A percentile compares a stretch with the other conserved stretches of the same genome.
phyloP scores from a whole-genome alignment of 495 filamentous ascomycete genomes.

The Daldinia caldariorum region DNA sequence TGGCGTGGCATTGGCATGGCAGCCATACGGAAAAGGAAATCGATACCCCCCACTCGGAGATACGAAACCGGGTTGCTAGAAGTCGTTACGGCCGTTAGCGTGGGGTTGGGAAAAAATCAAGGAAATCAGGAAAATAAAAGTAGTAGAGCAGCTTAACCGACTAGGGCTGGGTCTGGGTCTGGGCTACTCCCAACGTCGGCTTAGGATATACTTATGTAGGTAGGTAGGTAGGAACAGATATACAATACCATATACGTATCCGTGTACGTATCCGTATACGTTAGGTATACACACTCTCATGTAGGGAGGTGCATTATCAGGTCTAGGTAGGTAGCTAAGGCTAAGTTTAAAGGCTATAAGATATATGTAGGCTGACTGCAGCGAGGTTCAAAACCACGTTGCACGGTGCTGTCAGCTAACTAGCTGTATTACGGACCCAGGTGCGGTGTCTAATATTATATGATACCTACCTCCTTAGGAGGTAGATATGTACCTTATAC shows the following conservation, averaged over 20 bases:
- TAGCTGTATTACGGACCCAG: conserved; percentile 13
- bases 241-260: neutral
- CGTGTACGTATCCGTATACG: neutral
- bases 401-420: conserved; percentile 36
- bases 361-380: conserved; percentile 39
- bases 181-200: too few relatives aligned
- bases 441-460: conserved; percentile 25
- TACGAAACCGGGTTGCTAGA: conserved; percentile 24
- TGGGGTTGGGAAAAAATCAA: too few relatives aligned
- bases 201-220: neutral
- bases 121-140: neutral
- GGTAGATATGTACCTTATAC: too few relatives aligned
- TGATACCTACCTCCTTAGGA: neutral
- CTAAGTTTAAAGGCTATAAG: too few relatives aligned
- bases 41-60: conserved; percentile 28
- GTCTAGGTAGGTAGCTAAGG: too few relatives aligned
- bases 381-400: conserved; percentile 34
- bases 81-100: conserved; percentile 17
- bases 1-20: too few relatives aligned
- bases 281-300: too few relatives aligned
- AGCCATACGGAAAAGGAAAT: conserved; percentile 22
- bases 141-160: too few relatives aligned
- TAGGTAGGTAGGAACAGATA: neutral
- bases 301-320: too few relatives aligned
- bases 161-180: too few relatives aligned